Conservation (phyloP, 306 rosid species). For the Malus asiatica region DNA sequence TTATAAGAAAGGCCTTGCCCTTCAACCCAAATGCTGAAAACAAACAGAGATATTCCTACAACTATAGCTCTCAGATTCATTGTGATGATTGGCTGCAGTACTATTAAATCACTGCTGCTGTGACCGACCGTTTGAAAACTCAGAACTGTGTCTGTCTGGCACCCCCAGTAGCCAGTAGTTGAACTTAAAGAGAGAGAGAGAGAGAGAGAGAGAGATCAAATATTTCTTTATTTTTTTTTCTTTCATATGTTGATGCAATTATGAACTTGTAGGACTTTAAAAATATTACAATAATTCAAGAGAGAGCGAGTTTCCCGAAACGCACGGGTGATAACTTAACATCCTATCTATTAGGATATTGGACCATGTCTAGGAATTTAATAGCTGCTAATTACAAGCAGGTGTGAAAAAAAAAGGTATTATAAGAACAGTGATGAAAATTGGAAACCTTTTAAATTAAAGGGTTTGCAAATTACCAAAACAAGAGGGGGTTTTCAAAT, state of each 20-base stretch:
- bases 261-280: neutral
- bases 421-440: too few relatives aligned
- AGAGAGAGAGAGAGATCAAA: neutral
- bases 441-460: too few relatives aligned
- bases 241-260: neutral
- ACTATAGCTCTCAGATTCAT: conserved; percentile 8
- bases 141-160: neutral
- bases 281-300: too few relatives aligned
- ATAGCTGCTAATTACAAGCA: too few relatives aligned
- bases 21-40: conserved; percentile 1
- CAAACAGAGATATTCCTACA: neutral
- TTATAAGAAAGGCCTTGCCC: conserved; percentile 20
- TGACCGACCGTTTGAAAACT: neutral
- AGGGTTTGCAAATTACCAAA: too few relatives aligned
- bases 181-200: neutral
- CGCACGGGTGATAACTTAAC: too few relatives aligned
- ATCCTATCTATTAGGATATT: too few relatives aligned
- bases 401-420: too few relatives aligned
- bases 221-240: neutral
- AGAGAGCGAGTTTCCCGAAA: rapidly evolving
- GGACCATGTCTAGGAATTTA: rapidly evolving
- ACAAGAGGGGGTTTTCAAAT: too few relatives aligned
- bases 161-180: neutral
- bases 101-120: neutral
- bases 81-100: neutral